Evolutionary conservation across 345 rosid species (phyloP).

Genomic region (Brassica napus): Da-Ae NC_063439.1:18792501-18793000

Average conservation of each 20-base stretch:
- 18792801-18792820: neutral
- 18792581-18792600: conserved; percentile 12
- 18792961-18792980: neutral
- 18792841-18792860: neutral
- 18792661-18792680: neutral
- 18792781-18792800: neutral
- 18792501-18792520: conserved; percentile 65
- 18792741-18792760: neutral
- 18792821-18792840: neutral
- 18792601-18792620: conserved; percentile 5
- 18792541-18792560: neutral
- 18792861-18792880: neutral
- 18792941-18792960: neutral
- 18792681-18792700: neutral
- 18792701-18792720: neutral
- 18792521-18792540: conserved; percentile 49
- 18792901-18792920: conserved; percentile 12
- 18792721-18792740: neutral
- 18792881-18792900: neutral
- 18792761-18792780: neutral
- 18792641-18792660: conserved; percentile 1
- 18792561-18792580: neutral
- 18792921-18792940: neutral
- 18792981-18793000: neutral
- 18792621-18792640: conserved; percentile 17